Evolutionary conservation across 176 grass and related monocot genomes (phyloP), one percentile per base, ranked within the genome.

Genomic region (Lolium perenne): DNA sequence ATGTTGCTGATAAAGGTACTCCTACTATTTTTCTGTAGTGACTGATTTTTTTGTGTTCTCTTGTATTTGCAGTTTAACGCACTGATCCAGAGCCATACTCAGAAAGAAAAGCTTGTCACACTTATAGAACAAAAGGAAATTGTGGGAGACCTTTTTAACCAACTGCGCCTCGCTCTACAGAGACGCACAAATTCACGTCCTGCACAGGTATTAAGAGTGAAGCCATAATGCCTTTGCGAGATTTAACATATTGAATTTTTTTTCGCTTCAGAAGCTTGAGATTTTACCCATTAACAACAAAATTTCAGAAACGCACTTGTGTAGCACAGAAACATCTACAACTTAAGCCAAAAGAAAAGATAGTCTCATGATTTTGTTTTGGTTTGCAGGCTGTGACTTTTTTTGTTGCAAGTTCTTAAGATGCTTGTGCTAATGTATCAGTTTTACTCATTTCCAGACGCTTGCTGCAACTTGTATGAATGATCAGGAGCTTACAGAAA

Each of bases 61-160:
- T 71, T 69, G 16, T 78, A 38, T 79, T 91, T 89, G 65, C 89
- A 98, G 95, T 95, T 93, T 87, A 88, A 98, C 81, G 93, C 93
- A 81, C 53, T 98, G 22, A 87, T 95, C 17, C 64, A 79, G 88
- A 94, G 95, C 73, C 87, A 87, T 80, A 81, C 49, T 74, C 77
- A 87, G 41, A 98, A 92, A 88, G 91, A 89, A 91, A 79, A 85
- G 85, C 84, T 98, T 59, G 53, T 98, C 58, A 83, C 91, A 59
- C 91, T 98, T 87, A 92, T 98, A 88, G 79, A 95, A 90, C 95
- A 98, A 83, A 98, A 98, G 49, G 93, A 98, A 94, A 77, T 87
- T 83, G 95, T 95, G 58, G 95, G 95, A 74, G 93, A 94, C 85
- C 88, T 98, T 83, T 98, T 98, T 78, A 95, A 98, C 85, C 95